phyloP scores from a whole-genome alignment of 306 rosid species.

The Cucurbita moschata region DNA sequence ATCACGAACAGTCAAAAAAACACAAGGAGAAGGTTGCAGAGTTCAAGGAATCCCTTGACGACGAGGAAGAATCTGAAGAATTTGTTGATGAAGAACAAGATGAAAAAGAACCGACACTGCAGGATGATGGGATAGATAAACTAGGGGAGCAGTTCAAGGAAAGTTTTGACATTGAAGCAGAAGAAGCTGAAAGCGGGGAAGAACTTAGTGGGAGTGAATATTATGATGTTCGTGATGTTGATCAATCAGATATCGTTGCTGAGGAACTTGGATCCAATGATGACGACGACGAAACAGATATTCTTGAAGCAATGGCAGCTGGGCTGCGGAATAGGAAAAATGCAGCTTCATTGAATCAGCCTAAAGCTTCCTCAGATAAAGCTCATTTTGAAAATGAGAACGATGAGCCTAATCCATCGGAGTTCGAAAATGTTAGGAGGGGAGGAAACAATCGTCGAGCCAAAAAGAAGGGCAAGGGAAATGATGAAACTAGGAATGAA shows the following conservation, averaged over 20 bases:
- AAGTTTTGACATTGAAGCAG: constrained; percentile 15
- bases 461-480: constrained; percentile 44
- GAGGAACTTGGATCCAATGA: constrained; percentile 9
- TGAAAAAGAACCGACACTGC: constrained; percentile 17
- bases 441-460: constrained; percentile 39
- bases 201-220: constrained; percentile 17
- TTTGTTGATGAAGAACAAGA: constrained; percentile 11
- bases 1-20: constrained; percentile 92
- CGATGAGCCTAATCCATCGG: constrained; percentile 24
- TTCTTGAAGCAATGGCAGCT: constrained; percentile 56
- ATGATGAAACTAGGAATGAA: constrained; percentile 19
- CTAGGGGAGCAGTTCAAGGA: constrained; percentile 11
- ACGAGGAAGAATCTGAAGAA: constrained; percentile 29
- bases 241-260: neutral
- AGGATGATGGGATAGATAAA: constrained; percentile 17
- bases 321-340: constrained; percentile 37
- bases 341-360: constrained; percentile 13
- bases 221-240: constrained; percentile 5
- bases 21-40: constrained; percentile 80
- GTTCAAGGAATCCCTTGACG: constrained; percentile 39
- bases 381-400: constrained; percentile 23
- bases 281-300: constrained; percentile 17
- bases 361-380: constrained; percentile 12
- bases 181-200: constrained; percentile 21
- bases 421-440: constrained; percentile 34